phyloP scores from a whole-genome alignment of 495 filamentous ascomycete species.

The Penicillium canescens region DNA sequence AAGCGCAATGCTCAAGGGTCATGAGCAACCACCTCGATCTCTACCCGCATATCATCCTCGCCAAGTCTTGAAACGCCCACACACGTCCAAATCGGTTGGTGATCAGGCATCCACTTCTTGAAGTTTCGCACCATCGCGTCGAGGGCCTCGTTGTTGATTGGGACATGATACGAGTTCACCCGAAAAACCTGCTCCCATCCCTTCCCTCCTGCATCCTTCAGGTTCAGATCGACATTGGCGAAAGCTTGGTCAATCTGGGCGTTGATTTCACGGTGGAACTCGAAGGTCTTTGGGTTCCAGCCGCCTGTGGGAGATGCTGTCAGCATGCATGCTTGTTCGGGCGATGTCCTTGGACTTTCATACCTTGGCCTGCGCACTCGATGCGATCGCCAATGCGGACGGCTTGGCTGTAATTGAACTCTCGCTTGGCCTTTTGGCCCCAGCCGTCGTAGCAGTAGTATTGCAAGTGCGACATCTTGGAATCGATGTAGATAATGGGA shows the following conservation, averaged over 20 bases:
- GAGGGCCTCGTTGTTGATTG: conserved; percentile 41
- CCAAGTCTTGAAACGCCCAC: conserved; percentile 46
- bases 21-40: conserved; percentile 57
- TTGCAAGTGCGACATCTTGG: conserved; percentile 41
- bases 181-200: conserved; percentile 59
- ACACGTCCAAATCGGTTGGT: conserved; percentile 51
- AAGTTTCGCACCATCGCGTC: conserved; percentile 46
- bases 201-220: conserved; percentile 52
- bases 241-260: conserved; percentile 56
- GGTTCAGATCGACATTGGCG: conserved; percentile 48
- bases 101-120: conserved; percentile 48
- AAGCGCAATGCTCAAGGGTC: conserved; percentile 9
- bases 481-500: conserved; percentile 1
- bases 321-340: background rate
- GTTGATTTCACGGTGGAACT: conserved; percentile 37
- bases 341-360: background rate
- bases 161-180: conserved; percentile 48
- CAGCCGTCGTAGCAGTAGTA: conserved; percentile 45
- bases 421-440: conserved; percentile 35
- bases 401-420: conserved; percentile 52
- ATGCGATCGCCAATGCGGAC: conserved; percentile 54
- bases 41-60: conserved; percentile 51
- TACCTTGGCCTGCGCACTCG: conserved; percentile 56
- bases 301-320: conserved; percentile 38
- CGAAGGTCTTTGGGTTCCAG: conserved; percentile 45